Evolutionary conservation across 495 filamentous ascomycete genomes (phyloP).

Genomic region (Penicillium psychrofluorescens): DNA sequence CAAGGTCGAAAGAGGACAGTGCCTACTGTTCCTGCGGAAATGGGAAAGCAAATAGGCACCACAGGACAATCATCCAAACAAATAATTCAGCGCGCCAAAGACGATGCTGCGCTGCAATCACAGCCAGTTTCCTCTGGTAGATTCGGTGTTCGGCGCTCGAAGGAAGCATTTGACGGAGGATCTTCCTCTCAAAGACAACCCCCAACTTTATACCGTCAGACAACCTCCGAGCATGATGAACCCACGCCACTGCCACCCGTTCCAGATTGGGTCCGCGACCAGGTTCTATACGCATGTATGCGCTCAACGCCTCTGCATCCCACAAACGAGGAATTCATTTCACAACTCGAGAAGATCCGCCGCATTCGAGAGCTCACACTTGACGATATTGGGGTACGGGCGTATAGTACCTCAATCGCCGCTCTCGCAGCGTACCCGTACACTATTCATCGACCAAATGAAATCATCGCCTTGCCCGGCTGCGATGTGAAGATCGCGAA

Average conservation of each 20-base stretch:
- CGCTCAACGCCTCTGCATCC: conserved; percentile 62
- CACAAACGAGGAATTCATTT: conserved; percentile 73
- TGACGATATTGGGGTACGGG: conserved; percentile 75
- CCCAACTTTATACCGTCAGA: conserved; percentile 50
- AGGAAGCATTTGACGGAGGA: conserved; percentile 8
- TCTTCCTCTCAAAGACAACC: conserved; percentile 15
- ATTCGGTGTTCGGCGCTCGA: conserved; percentile 9
- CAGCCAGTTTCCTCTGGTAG: conserved; percentile 2
- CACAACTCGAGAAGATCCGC: conserved; percentile 66
- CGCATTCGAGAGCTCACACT: conserved; percentile 59
- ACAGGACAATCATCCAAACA: conserved; percentile 6
- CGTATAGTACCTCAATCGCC: conserved; percentile 84
- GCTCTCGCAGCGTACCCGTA: conserved; percentile 77
- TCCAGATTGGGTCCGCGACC: conserved; percentile 62
- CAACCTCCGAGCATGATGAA: conserved; percentile 68
- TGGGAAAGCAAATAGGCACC: not conserved
- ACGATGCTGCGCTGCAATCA: conserved; percentile 30
- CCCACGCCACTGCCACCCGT: conserved; percentile 40
- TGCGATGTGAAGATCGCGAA: conserved; percentile 74
- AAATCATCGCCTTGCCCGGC: conserved; percentile 68
- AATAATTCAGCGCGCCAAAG: conserved; percentile 49
- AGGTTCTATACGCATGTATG: conserved; percentile 72
- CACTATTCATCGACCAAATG: conserved; percentile 40
- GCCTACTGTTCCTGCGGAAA: conserved; percentile 5
- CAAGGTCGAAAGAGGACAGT: conserved; percentile 28